phyloP scores from a whole-genome alignment of 2,329 filamentous ascomycete species.

The Penicillium oxalicum region DNA sequence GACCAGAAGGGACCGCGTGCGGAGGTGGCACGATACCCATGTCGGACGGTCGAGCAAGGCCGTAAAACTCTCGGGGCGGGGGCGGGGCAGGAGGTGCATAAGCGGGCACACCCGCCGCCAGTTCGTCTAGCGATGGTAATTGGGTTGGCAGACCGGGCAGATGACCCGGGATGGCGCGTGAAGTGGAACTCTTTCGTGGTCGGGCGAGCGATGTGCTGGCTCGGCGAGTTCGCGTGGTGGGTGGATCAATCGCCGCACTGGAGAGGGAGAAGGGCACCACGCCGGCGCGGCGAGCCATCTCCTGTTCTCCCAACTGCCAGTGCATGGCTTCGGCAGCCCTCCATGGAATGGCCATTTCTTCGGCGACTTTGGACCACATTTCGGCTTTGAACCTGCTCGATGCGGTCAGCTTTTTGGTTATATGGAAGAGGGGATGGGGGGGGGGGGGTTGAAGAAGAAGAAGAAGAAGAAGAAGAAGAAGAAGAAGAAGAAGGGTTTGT shows the following conservation, averaged over 20 bases:
- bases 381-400: slow-evolving; percentile 81
- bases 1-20: slow-evolving; percentile 8
- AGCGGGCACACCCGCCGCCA: slow-evolving; percentile 44
- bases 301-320: slow-evolving; percentile 88
- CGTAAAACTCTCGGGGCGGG: slow-evolving; percentile 33
- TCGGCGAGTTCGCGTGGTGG: slow-evolving; percentile 31
- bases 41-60: slow-evolving; percentile 28
- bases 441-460: too few relatives aligned
- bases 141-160: slow-evolving; percentile 23
- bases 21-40: slow-evolving; percentile 14
- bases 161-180: slow-evolving; percentile 30
- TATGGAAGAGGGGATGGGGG: neutral
- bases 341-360: slow-evolving; percentile 94
- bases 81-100: slow-evolving; percentile 34
- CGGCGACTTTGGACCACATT: slow-evolving; percentile 95
- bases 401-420: slow-evolving; percentile 7
- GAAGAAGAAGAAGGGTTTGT: too few relatives aligned
- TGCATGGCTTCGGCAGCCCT: slow-evolving; percentile 95
- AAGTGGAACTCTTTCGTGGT: slow-evolving; percentile 36
- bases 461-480: too few relatives aligned
- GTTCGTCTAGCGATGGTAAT: slow-evolving; percentile 43
- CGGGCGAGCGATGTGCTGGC: slow-evolving; percentile 36
- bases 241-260: slow-evolving; percentile 49
- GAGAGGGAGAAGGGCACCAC: slow-evolving; percentile 77
- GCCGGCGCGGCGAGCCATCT: slow-evolving; percentile 89